Evolutionary conservation across 805 yeast genomes (phyloP).

Genomic region (Saturnispora halmiae): DNA sequence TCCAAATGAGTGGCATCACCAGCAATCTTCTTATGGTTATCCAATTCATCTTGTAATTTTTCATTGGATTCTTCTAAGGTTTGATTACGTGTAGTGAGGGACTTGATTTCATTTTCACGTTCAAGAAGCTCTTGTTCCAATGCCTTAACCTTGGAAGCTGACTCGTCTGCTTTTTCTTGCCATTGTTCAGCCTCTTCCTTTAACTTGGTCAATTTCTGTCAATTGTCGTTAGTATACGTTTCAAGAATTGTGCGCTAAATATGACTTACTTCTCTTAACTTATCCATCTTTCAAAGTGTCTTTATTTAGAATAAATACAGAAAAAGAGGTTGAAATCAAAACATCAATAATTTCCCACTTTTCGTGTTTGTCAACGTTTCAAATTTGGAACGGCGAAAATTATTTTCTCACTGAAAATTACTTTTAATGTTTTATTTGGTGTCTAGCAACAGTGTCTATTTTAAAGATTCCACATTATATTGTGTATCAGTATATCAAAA

Average conservation of each 20-base stretch:
- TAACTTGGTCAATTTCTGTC: conserved; percentile 74
- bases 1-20: conserved; percentile 86
- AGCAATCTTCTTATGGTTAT: conserved; percentile 74
- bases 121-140: conserved; percentile 87
- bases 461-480: too few species aligned
- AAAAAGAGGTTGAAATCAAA: not conserved
- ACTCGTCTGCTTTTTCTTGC: conserved; percentile 94
- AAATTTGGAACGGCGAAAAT: too few species aligned
- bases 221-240: conserved; percentile 1
- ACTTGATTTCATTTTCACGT: conserved; percentile 90
- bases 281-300: conserved; percentile 31
- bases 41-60: conserved; percentile 62
- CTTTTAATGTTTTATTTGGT: too few species aligned
- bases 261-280: conserved; percentile 39
- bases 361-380: not conserved
- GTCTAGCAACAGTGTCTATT: too few species aligned
- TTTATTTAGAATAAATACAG: not conserved
- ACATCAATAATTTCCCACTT: not conserved
- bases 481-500: too few species aligned
- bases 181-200: conserved; percentile 94
- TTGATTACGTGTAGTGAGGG: conserved; percentile 86
- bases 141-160: conserved; percentile 68
- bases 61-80: conserved; percentile 78
- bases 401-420: too few species aligned
- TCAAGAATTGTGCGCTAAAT: not conserved